phyloP scores from a whole-genome alignment of 805 yeast species.

The Lipomyces starkeyi region DNA sequence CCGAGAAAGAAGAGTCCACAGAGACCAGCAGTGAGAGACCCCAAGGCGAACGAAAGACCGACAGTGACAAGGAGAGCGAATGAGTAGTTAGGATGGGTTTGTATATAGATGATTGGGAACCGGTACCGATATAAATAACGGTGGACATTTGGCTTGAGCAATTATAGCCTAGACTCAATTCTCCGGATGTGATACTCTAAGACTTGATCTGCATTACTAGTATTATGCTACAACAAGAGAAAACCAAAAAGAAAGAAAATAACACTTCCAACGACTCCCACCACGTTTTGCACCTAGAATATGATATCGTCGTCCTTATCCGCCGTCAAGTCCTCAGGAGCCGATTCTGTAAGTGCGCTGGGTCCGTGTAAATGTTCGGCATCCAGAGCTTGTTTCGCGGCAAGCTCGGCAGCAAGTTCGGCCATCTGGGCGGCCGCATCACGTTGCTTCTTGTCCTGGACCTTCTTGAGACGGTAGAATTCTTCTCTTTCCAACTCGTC shows the following conservation, averaged over 20 bases:
- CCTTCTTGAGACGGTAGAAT: slow-evolving; percentile 94
- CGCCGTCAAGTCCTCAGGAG: slow-evolving; percentile 45
- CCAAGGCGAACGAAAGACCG: slow-evolving; percentile 4
- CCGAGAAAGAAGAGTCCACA: slow-evolving; percentile 18
- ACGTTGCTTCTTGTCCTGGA: slow-evolving; percentile 89
- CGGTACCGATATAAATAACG: not conserved
- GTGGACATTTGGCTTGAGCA: not conserved
- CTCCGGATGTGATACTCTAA: not conserved
- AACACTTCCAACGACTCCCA: not conserved
- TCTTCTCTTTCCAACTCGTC: slow-evolving; percentile 99
- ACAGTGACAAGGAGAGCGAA: not conserved
- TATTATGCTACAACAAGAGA: slow-evolving; percentile 13
- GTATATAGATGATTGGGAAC: slow-evolving; percentile 10
- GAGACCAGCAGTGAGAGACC: not conserved
- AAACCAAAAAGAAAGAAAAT: not conserved
- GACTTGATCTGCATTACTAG: not conserved
- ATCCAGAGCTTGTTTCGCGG: slow-evolving; percentile 37
- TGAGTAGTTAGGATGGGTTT: not conserved
- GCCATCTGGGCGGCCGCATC: slow-evolving; percentile 70
- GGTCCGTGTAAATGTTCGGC: slow-evolving; percentile 45
- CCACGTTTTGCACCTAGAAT: slow-evolving; percentile 23
- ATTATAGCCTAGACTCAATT: not conserved
- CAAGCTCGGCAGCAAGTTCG: slow-evolving; percentile 40
- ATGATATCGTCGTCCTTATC: slow-evolving; percentile 55
- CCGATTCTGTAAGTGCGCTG: slow-evolving; percentile 41